Evolutionary conservation across 148 eudicot genomes (phyloP), one percentile per base, ranked within the genome.

Genomic region (Fagopyrum tataricum): DNA sequence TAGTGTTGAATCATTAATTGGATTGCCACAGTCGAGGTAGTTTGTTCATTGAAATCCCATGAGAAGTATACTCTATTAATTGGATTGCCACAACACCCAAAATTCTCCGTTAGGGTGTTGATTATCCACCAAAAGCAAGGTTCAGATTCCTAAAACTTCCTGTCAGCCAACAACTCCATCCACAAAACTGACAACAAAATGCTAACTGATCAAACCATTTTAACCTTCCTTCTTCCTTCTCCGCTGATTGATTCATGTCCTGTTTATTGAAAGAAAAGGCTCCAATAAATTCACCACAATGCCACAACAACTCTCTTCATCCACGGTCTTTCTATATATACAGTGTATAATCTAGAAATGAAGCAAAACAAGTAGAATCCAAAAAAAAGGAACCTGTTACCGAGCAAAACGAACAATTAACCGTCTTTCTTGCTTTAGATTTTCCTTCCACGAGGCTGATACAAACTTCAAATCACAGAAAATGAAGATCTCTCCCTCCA

Each of bases 1-100:
- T 91, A 56, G 76, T 77, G 75, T 79, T 79, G 81, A 87, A 89
- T n/a, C n/a, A n/a, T n/a, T n/a, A n/a, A n/a, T n/a, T n/a, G n/a
- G n/a, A n/a, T n/a, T n/a, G n/a, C n/a, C n/a, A 78, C 46, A 88
- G 69, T 68, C 78, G 77, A 42, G 89, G 84, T 49, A 88, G 53
- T 64, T 52, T 85, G 80, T 88, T 79, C 91, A 88, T 88, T 64
- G 80, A 67, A 76, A 42, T 13, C 70, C 61, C 61, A 55, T 55
- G 23, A 20, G 21, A 55, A 55, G 7, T 23, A 20, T 18, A 4
- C 61, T 21, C 31, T 55, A 55, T 55, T 18, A 20, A 4, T 24
- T 14, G 67, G 26, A 61, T 26, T 61, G 17, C n/a, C 67, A 15
- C 20, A 15, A 12, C 59, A 17, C 21, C 59, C 20, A 23, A 56